These are phyloP conservation scores for Marasmius fiardii DNA, from an alignment of 1,284 basidiomycete species.

Conservation along the genomic window DNA sequence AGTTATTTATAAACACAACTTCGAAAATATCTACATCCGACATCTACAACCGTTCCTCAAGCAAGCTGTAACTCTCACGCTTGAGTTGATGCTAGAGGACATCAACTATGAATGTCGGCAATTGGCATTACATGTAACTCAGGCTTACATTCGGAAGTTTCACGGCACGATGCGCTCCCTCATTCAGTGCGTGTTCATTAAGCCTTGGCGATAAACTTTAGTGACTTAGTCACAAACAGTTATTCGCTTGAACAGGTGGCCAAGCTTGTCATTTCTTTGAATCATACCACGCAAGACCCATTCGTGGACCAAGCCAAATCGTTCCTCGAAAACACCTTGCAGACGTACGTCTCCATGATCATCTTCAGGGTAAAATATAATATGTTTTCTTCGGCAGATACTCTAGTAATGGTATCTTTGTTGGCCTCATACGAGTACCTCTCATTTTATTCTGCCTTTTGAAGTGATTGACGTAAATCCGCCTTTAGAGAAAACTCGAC, in stretches of 20 bases:
- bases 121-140: slow-evolving; percentile 53
- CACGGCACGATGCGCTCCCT: slow-evolving; percentile 48
- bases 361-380: slow-evolving; percentile 4
- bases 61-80: slow-evolving; percentile 44
- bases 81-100: slow-evolving; percentile 48
- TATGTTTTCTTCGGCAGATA: slow-evolving; percentile 32
- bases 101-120: slow-evolving; percentile 65
- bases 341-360: slow-evolving; percentile 35
- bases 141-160: slow-evolving; percentile 61
- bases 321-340: slow-evolving; percentile 51
- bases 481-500: slow-evolving; percentile 30
- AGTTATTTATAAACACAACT: slow-evolving; percentile 66
- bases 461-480: not conserved
- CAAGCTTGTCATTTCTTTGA: slow-evolving; percentile 43
- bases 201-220: not conserved
- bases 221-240: slow-evolving; percentile 20
- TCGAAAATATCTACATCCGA: slow-evolving; percentile 48
- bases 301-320: slow-evolving; percentile 50
- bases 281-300: slow-evolving; percentile 51
- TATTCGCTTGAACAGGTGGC: slow-evolving; percentile 47
- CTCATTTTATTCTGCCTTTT: not conserved
- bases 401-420: slow-evolving; percentile 51
- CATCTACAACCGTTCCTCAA: slow-evolving; percentile 51
- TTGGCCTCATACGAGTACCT: slow-evolving; percentile 53
- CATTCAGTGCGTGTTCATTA: slow-evolving; percentile 41